Base-by-base conservation (phyloP, 805 yeast genomes). In the Zygosaccharomyces bisporus region DNA sequence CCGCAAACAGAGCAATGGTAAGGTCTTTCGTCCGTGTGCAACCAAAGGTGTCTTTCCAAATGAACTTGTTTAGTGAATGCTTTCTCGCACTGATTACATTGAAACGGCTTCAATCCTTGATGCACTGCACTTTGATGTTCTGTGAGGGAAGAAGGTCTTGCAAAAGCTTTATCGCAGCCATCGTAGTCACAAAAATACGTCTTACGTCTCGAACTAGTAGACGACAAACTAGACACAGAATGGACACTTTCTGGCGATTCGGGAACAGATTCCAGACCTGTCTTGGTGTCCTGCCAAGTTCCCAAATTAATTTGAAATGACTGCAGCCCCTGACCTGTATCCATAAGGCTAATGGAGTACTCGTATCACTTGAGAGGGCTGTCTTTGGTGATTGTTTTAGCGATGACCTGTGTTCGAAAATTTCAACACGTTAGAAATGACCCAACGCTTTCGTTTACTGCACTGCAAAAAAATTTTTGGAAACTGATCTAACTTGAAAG, bases 1-100 rank as follows among this genome's bases (percentile, higher is more conserved):
- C 82, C 81, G 60, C 99, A 93, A 1, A 73, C 60, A 0, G 79
- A 63, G 57, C 98, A 90, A 33, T 73, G 76, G 58, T 75, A 80
- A 0, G 95, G 95, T 55, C 84, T 86, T 3, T 73, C 76, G 1
- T 69, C 72, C 2, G 70, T 50, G 59, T 90, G 96, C 14, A 87
- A 78, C 18, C 83, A 61, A 42, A 70, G 50, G 61, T 93, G 99
- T 20, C 87, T 76, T 40, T 79, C 76, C 33, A 91, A 67, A 67
- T 91, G 97, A n/a, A 86, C 79, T 50, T 82, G 84, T 41, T 96
- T 73, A 13, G 79, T 70, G 58, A 88, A 93, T 0, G 82, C 62
- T 49, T 77, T 77, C 1, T 66, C 70, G 64, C 99, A 93, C 3
- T 63, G 69, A 2, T 64, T 60, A 60, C 99, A 93, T 35, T 56